These are phyloP conservation scores for Candida ficus DNA, from an alignment of 805 yeast genomes.

Conservation along the genomic window DNA sequence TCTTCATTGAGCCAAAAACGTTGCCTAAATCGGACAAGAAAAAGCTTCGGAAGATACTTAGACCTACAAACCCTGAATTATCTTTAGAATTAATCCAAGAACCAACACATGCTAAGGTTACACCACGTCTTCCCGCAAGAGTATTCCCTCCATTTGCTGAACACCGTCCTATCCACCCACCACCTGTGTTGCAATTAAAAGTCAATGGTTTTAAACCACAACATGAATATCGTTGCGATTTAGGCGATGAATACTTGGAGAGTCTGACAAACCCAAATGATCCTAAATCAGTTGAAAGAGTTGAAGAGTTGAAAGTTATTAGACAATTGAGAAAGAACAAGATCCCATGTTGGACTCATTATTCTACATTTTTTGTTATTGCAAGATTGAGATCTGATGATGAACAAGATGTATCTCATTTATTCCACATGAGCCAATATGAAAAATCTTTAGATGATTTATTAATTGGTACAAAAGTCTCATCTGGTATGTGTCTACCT, in stretches of 20 bases:
- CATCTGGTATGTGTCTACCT: constrained; percentile 23
- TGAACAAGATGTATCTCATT: constrained; percentile 9
- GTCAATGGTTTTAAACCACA: constrained; percentile 14
- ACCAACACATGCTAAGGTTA: constrained; percentile 28
- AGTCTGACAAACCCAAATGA: constrained; percentile 9
- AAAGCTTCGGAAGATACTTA: constrained; percentile 11
- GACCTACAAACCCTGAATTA: constrained; percentile 18
- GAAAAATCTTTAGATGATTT: constrained; percentile 14
- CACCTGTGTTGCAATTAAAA: constrained; percentile 26
- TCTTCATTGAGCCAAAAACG: constrained; percentile 13
- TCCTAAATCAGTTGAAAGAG: constrained; percentile 14
- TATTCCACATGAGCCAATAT: constrained; percentile 4
- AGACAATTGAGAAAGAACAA: constrained; percentile 13
- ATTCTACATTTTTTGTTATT: constrained; percentile 24
- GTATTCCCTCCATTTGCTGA: constrained; percentile 26
- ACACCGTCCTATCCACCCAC: constrained; percentile 30
- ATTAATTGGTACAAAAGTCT: constrained; percentile 21
- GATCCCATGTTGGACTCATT: constrained; percentile 23
- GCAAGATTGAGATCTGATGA: constrained; percentile 13
- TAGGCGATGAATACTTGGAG: constrained; percentile 12
- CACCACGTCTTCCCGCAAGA: constrained; percentile 18
- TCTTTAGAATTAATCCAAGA: constrained; percentile 24
- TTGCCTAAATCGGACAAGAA: constrained; percentile 3
- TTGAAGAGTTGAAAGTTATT: constrained; percentile 19
- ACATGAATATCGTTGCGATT: constrained; percentile 2